Conservation (phyloP, 1,284 basidiomycete genomes). For the Pseudozyma pruni region DNA sequence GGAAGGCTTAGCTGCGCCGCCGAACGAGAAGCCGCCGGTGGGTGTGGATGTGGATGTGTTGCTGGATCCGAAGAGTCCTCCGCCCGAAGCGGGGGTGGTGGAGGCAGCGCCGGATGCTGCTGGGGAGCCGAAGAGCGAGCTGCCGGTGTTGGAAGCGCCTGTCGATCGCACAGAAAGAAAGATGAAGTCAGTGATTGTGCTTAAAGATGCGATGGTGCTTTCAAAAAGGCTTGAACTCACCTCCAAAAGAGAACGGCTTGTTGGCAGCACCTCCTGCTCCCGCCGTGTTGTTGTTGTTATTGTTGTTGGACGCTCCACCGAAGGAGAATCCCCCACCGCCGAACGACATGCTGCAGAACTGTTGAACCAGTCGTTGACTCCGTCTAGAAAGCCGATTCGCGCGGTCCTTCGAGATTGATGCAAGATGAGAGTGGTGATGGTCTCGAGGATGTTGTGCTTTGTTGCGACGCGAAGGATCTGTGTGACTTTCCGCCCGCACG, state of each 20-base stretch:
- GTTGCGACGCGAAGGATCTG: slow-evolving; percentile 25
- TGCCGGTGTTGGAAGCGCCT: slow-evolving; percentile 28
- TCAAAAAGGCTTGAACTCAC: slow-evolving; percentile 6
- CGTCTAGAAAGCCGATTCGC: too few species aligned
- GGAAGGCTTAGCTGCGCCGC: slow-evolving; percentile 36
- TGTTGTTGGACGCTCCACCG: slow-evolving; percentile 32
- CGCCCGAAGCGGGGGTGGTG: slow-evolving; percentile 11
- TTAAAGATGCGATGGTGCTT: neutral
- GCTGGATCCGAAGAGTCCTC: slow-evolving; percentile 31
- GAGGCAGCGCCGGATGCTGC: slow-evolving; percentile 5
- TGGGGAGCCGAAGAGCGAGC: slow-evolving; percentile 34
- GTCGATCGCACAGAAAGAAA: neutral
- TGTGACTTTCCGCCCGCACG: slow-evolving; percentile 7
- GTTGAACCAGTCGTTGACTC: too few species aligned
- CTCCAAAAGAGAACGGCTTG: slow-evolving; percentile 51
- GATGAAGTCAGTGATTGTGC: neutral
- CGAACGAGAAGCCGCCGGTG: slow-evolving; percentile 43
- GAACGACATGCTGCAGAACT: slow-evolving; percentile 37
- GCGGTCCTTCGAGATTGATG: too few species aligned
- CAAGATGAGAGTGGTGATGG: neutral
- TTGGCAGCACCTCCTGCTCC: slow-evolving; percentile 11
- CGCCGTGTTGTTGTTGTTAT: slow-evolving; percentile 19
- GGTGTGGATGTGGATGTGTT: slow-evolving; percentile 7
- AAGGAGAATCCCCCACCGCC: slow-evolving; percentile 54
- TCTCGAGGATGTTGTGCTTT: neutral